Conservation (phyloP, 768 basidiomycete genomes). For the Xanthoconium stramineum region DNA sequence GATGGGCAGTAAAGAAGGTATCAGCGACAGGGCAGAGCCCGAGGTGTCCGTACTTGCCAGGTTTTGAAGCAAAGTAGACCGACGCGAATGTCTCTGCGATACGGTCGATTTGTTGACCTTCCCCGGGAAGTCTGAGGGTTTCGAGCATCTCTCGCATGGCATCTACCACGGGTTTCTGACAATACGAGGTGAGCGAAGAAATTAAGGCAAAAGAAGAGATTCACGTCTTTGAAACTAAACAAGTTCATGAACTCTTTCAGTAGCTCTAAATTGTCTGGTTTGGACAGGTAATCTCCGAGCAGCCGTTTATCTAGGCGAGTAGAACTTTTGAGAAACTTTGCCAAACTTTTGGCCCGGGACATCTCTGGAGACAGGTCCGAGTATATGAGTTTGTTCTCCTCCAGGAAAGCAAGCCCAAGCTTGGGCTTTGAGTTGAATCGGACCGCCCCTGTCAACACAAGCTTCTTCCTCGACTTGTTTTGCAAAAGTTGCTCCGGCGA, state of each 20-base stretch:
- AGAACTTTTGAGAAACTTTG: slow-evolving; percentile 80
- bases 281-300: slow-evolving; percentile 89
- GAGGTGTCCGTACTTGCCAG: slow-evolving; percentile 45
- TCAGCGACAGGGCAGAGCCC: slow-evolving; percentile 1
- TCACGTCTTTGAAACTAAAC: slow-evolving; percentile 86
- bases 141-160: slow-evolving; percentile 95
- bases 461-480: slow-evolving; percentile 81
- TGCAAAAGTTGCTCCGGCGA: slow-evolving; percentile 55
- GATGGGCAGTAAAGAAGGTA: neutral
- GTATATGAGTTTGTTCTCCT: slow-evolving; percentile 89
- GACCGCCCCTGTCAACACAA: slow-evolving; percentile 77
- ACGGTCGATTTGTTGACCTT: slow-evolving; percentile 87
- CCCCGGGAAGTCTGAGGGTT: slow-evolving; percentile 91
- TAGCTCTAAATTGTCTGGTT: slow-evolving; percentile 80
- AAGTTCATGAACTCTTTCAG: slow-evolving; percentile 83
- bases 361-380: slow-evolving; percentile 53
- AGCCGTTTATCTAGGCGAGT: slow-evolving; percentile 88
- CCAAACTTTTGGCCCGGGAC: slow-evolving; percentile 66
- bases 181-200: slow-evolving; percentile 1
- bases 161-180: slow-evolving; percentile 90
- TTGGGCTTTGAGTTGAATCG: slow-evolving; percentile 95
- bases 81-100: slow-evolving; percentile 96
- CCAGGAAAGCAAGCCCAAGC: slow-evolving; percentile 82
- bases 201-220: slow-evolving; percentile 22
- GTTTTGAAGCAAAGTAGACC: slow-evolving; percentile 80